Base-by-base conservation (phyloP, 2,329 filamentous ascomycete species). In the Teratosphaeria pseudoeucalypti region DNA sequence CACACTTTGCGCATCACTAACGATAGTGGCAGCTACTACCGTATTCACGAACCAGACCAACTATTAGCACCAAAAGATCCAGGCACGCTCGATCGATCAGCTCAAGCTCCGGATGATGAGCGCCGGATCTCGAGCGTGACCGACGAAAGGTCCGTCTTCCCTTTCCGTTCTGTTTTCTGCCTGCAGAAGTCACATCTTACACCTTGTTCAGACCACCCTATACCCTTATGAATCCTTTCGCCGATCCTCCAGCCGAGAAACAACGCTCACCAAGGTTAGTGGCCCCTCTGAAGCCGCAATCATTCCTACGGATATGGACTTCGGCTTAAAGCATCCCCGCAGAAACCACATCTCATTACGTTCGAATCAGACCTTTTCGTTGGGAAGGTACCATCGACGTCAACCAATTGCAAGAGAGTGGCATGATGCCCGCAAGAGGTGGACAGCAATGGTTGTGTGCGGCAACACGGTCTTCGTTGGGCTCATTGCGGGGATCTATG, bases 331-430 rank as follows among this genome's bases (percentile, higher is more conserved):
- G 53, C 65, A 72, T 63, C 70, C 70, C 55, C 67, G 67, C 52
- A 70, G 67, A 56, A 65, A 67, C 34, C 72, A 74, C 58, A 66
- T 73, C 63, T 71, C 68, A 32, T 64, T 74, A 6, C 63, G 63
- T 16, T 67, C 68, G 11, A 71, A 67, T 47, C 75, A 76, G 54
- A 73, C 68, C 7, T 78, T 76, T 59, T 77, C 70, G 63, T 71
- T 75, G 5, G 74, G 69, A 55, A 73, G 66, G 34, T 72, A 75
- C 61, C 81, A 85, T 65, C 82, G 79, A 62, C 78, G 82, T 29
- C 82, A 85, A 61, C 84, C 85, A 0, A 84, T 90, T 66, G 87
- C 88, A 34, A 81, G 88, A 68, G 86, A 91, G 66, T 92, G 83
- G 89, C 83, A 82, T 12, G 77, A 79, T 7, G 70, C 74, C 23